Evolutionary conservation across 768 basidiomycete genomes (phyloP).

Genomic region (Lactarius quietus): DNA sequence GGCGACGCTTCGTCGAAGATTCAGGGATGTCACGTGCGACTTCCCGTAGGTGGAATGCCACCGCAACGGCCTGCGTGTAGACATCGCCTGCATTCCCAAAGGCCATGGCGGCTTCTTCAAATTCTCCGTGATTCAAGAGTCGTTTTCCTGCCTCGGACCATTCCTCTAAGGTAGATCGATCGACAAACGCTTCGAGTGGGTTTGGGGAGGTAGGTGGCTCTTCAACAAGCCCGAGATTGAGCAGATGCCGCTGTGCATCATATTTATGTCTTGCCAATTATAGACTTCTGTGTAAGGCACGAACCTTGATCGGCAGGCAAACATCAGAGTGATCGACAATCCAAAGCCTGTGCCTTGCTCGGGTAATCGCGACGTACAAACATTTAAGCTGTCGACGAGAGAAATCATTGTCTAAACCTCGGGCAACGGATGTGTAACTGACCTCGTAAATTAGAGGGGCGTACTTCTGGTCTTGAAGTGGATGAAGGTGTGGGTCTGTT

Average conservation of each 20-base stretch:
- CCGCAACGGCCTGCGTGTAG: slow-evolving; percentile 7
- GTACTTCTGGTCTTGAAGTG: neutral
- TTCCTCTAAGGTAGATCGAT: slow-evolving; percentile 4
- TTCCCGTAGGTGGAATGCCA: slow-evolving; percentile 10
- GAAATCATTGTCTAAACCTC: neutral
- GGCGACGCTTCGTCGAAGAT: neutral
- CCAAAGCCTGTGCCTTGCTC: slow-evolving; percentile 68
- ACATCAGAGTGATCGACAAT: slow-evolving; percentile 56
- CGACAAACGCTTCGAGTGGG: slow-evolving; percentile 8
- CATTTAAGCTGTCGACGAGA: slow-evolving; percentile 49
- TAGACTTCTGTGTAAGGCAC: slow-evolving; percentile 35
- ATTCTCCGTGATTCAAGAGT: slow-evolving; percentile 8
- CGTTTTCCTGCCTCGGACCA: slow-evolving; percentile 13
- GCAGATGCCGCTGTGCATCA: slow-evolving; percentile 3
- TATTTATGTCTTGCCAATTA: neutral
- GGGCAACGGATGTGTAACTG: neutral
- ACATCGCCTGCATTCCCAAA: slow-evolving; percentile 14
- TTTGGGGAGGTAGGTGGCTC: neutral
- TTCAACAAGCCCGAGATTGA: slow-evolving; percentile 5
- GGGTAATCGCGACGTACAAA: slow-evolving; percentile 67
- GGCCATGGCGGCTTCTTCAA: slow-evolving; percentile 17
- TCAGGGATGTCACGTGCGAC: slow-evolving; percentile 6
- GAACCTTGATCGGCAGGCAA: slow-evolving; percentile 41
- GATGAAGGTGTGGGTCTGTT: neutral
- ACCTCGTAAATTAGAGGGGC: slow-evolving; percentile 15